Conservation (phyloP, 345 rosid genomes). For the Brassica nigra region DNA sequence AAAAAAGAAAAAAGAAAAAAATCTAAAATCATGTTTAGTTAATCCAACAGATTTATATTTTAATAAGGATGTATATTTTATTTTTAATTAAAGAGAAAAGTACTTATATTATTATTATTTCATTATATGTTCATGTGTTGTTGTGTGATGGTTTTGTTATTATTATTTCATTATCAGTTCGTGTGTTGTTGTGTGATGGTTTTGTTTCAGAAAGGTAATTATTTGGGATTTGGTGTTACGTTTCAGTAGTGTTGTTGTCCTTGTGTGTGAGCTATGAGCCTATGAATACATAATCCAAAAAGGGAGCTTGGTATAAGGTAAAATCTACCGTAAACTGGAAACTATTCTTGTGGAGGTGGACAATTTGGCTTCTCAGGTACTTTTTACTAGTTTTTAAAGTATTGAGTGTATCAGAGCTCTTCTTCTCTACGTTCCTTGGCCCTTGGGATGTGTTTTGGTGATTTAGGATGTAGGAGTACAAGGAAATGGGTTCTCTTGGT, state of each 20-base stretch:
- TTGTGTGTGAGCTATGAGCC: conserved; percentile 50
- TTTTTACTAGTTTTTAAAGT: not conserved
- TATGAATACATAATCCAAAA: conserved; percentile 46
- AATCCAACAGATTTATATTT: not conserved
- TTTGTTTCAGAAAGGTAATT: not conserved
- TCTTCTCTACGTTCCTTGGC: not conserved
- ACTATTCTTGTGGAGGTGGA: conserved; percentile 67
- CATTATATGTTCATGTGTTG: too few species aligned
- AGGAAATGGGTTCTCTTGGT: conserved; percentile 16
- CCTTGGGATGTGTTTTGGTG: conserved; percentile 8
- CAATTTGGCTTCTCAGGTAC: conserved; percentile 48
- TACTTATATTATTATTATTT: not conserved
- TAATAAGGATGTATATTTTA: not conserved
- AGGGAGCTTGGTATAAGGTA: conserved; percentile 55
- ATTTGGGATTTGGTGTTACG: not conserved
- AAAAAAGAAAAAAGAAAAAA: too few species aligned
- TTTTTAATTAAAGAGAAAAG: not conserved
- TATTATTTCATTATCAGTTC: not conserved
- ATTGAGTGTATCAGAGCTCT: not conserved
- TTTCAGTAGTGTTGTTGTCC: conserved; percentile 3
- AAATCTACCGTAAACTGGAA: conserved; percentile 67
- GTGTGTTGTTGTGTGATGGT: not conserved
- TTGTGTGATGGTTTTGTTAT: too few species aligned
- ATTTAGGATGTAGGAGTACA: not conserved
- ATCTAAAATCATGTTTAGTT: not conserved